phyloP scores from a whole-genome alignment of 257 asterid species.

The Solanum sparsipilum region DNA sequence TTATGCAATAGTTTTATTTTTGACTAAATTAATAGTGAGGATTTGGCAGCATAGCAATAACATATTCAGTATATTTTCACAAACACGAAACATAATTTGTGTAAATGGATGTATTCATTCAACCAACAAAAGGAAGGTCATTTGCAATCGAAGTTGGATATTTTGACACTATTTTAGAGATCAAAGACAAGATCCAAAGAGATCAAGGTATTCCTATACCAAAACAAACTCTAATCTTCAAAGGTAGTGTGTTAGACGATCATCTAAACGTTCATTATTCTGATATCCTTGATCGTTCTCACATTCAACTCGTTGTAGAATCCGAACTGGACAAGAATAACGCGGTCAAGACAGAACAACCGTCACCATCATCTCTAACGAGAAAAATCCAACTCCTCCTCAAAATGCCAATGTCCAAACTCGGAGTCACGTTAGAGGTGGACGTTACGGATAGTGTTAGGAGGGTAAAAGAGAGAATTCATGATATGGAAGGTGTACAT shows the following conservation, averaged over 20 bases:
- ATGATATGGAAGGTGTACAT: conserved; percentile 26
- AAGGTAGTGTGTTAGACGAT: conserved; percentile 37
- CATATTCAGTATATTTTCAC: neutral
- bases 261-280: conserved; percentile 46
- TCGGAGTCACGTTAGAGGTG: conserved; percentile 14
- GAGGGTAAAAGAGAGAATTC: conserved; percentile 41
- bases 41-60: neutral
- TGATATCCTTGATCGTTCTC: conserved; percentile 44
- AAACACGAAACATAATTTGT: neutral
- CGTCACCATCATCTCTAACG: neutral
- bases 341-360: neutral
- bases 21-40: neutral
- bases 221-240: conserved; percentile 42
- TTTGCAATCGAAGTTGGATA: conserved; percentile 56
- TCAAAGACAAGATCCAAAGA: conserved; percentile 52
- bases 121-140: conserved; percentile 23
- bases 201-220: conserved; percentile 35
- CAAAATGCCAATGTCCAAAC: conserved; percentile 24
- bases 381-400: conserved; percentile 25
- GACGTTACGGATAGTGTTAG: conserved; percentile 23
- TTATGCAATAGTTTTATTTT: neutral
- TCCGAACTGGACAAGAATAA: neutral
- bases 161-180: conserved; percentile 52
- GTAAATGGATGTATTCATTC: conserved; percentile 48
- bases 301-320: conserved; percentile 23